Evolutionary conservation across 2,329 filamentous ascomycete species (phyloP).

Genomic region (Ophiocordyceps camponoti-saundersi): DNA sequence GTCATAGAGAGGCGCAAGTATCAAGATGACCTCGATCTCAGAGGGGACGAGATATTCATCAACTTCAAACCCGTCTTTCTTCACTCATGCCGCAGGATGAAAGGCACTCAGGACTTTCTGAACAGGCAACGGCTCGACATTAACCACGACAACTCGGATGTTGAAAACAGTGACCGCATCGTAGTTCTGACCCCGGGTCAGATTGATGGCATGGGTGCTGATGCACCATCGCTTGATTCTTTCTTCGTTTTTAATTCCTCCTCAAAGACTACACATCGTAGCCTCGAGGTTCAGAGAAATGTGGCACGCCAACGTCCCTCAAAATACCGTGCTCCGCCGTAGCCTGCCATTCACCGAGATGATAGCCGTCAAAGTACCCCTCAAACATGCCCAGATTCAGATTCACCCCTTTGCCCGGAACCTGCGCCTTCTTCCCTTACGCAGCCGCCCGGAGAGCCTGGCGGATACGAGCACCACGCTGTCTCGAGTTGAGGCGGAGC

Average conservation of each 20-base stretch:
- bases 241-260: slow-evolving; percentile 12
- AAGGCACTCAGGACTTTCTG: too few relatives aligned
- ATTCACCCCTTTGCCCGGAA: neutral
- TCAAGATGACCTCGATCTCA: too few relatives aligned
- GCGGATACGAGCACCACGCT: slow-evolving; percentile 60
- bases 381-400: slow-evolving; percentile 5
- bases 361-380: slow-evolving; percentile 18
- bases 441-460: slow-evolving; percentile 48
- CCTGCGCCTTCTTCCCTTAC: slow-evolving; percentile 20
- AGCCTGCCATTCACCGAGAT: slow-evolving; percentile 22
- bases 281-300: slow-evolving; percentile 10
- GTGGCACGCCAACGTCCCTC: slow-evolving; percentile 18
- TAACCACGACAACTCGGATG: too few relatives aligned
- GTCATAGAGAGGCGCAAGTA: too few relatives aligned
- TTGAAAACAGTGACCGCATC: too few relatives aligned
- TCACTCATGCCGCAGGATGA: too few relatives aligned
- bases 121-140: too few relatives aligned
- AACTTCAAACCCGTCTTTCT: too few relatives aligned
- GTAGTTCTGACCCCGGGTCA: too few relatives aligned
- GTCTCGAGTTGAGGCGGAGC: slow-evolving; percentile 68
- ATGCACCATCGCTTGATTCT: neutral
- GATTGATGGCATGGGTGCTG: too few relatives aligned
- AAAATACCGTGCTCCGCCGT: slow-evolving; percentile 21
- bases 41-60: too few relatives aligned
- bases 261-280: slow-evolving; percentile 7